Evolutionary conservation across 2,329 filamentous ascomycete species (phyloP).

Genomic region (Colletotrichum kahawae): DNA sequence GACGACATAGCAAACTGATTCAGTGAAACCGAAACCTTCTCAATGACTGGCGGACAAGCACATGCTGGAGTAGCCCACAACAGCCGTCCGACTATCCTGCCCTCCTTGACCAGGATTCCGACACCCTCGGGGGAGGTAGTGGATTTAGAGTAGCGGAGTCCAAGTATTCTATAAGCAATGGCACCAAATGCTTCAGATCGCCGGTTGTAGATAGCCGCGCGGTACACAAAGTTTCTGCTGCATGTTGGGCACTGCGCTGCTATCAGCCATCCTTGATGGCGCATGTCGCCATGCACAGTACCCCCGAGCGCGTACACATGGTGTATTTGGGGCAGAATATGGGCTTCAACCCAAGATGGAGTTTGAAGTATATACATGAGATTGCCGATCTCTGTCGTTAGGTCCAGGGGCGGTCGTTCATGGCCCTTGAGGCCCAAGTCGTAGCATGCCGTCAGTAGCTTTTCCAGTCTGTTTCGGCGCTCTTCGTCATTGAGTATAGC

Average conservation of each 20-base stretch:
- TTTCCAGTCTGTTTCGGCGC: neutral
- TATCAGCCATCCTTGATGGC: neutral
- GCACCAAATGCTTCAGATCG: neutral
- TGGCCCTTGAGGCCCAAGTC: neutral
- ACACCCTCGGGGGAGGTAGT: neutral
- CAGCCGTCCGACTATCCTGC: neutral
- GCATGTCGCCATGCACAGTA: neutral
- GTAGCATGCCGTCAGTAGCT: neutral
- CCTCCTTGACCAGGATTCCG: neutral
- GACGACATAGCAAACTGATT: neutral
- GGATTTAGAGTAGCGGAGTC: neutral
- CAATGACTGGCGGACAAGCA: neutral
- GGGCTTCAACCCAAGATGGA: neutral
- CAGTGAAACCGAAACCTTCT: neutral
- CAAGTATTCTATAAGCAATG: neutral
- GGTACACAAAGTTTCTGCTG: neutral
- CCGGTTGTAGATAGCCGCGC: neutral
- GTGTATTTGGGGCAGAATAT: neutral
- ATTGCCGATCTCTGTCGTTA: neutral
- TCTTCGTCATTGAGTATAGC: neutral
- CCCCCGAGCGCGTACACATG: neutral
- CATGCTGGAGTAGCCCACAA: neutral
- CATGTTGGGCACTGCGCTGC: neutral
- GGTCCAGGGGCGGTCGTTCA: accelerated
- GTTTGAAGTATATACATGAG: neutral